A percentile compares a stretch with the other conserved stretches of the same genome.
phyloP scores from a whole-genome alignment of 164 flowering plant genomes.

The Hamamelis virginiana region DNA sequence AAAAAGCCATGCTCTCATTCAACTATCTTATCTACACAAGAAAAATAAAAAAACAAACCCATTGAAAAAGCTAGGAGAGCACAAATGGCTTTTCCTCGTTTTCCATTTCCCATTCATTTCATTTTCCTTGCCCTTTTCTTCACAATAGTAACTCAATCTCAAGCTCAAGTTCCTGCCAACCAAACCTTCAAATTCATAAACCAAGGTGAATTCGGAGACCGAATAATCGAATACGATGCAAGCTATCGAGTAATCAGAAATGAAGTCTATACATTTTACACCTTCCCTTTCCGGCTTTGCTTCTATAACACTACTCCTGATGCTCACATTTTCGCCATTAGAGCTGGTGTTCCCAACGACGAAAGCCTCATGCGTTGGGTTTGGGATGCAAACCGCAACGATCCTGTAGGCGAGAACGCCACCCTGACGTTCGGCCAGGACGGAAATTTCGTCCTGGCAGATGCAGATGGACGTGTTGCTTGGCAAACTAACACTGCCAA shows the following conservation, averaged over 20 bases:
- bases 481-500: constrained; percentile 30
- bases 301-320: constrained; percentile 42
- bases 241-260: constrained; percentile 4
- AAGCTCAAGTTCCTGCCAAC: constrained; percentile 23
- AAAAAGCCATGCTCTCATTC: not conserved
- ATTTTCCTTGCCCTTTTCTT: not conserved
- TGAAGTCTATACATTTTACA: constrained; percentile 4
- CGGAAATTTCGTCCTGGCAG: constrained; percentile 34
- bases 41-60: not conserved
- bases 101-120: not conserved
- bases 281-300: constrained; percentile 20
- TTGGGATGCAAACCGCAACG: constrained; percentile 39
- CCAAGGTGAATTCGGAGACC: constrained; percentile 20
- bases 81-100: not conserved
- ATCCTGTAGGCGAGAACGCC: constrained; percentile 34
- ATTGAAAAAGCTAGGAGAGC: not conserved
- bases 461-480: constrained; percentile 18
- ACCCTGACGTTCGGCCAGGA: constrained; percentile 27
- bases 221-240: constrained; percentile 13
- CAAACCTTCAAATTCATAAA: constrained; percentile 24
- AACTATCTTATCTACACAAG: not conserved
- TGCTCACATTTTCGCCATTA: constrained; percentile 26
- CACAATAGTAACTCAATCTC: not conserved
- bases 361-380: constrained; percentile 31
- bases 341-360: constrained; percentile 11